Conservation (phyloP, 768 basidiomycete genomes). For the Tricholoma saponaceum region DNA sequence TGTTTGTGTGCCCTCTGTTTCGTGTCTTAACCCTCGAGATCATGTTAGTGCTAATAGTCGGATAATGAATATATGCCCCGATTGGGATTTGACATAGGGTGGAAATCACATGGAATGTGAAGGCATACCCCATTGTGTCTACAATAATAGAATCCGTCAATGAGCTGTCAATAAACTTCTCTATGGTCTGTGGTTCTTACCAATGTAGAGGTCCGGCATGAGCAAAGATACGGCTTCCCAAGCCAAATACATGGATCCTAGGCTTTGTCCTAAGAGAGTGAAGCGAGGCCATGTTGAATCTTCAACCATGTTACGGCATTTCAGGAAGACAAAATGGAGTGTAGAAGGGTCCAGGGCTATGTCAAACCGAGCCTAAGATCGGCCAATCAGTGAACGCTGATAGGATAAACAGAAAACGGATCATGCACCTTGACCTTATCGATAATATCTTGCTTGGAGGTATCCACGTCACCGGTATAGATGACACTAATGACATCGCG, state of each 20-base stretch:
- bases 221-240: slow-evolving; percentile 78
- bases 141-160: neutral
- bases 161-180: slow-evolving; percentile 5
- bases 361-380: slow-evolving; percentile 68
- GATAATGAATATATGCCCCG: slow-evolving; percentile 94
- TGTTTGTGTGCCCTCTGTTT: slow-evolving; percentile 59
- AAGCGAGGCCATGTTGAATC: slow-evolving; percentile 85
- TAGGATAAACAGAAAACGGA: neutral
- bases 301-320: slow-evolving; percentile 67
- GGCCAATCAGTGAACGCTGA: neutral
- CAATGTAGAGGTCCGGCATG: slow-evolving; percentile 89
- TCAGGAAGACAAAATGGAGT: slow-evolving; percentile 81
- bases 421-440: slow-evolving; percentile 71
- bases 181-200: slow-evolving; percentile 34
- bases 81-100: slow-evolving; percentile 64
- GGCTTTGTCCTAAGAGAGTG: slow-evolving; percentile 87
- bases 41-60: slow-evolving; percentile 95
- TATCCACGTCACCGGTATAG: slow-evolving; percentile 85
- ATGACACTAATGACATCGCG: slow-evolving; percentile 69
- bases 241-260: slow-evolving; percentile 81
- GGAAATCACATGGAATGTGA: slow-evolving; percentile 79
- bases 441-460: slow-evolving; percentile 77
- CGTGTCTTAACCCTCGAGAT: slow-evolving; percentile 69
- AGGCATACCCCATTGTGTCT: slow-evolving; percentile 99
- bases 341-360: slow-evolving; percentile 62